Evolutionary conservation across 176 grass and related monocot genomes (phyloP).

Genomic region (Juncus effusus): DNA sequence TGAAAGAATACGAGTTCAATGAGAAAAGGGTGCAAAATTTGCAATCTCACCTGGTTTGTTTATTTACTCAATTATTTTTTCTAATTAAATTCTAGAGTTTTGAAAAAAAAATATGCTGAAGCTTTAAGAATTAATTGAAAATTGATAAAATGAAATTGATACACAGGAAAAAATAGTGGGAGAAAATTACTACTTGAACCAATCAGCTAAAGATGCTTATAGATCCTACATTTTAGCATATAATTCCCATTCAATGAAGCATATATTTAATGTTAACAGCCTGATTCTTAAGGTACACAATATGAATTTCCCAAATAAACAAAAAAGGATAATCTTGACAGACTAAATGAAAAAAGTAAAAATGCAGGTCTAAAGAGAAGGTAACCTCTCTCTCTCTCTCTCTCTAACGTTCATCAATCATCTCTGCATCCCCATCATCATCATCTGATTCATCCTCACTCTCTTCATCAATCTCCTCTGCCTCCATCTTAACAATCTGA

Average conservation of each 20-base stretch:
- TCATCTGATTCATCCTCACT: no score
- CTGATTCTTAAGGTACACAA: slow-evolving; percentile 19
- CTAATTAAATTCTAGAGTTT: neutral
- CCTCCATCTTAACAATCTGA: no score
- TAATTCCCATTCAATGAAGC: slow-evolving; percentile 14
- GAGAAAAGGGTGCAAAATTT: slow-evolving; percentile 2
- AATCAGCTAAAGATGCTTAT: slow-evolving; percentile 20
- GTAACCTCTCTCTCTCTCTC: no score
- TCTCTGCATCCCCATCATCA: no score
- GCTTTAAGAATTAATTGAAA: neutral
- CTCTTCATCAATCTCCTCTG: no score
- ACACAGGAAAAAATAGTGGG: slow-evolving; percentile 22
- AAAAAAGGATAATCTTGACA: neutral
- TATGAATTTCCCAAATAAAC: neutral
- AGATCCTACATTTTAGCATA: slow-evolving; percentile 19
- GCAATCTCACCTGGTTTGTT: slow-evolving; percentile 3
- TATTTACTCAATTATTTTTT: neutral
- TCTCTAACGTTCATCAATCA: neutral
- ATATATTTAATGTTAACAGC: slow-evolving; percentile 2
- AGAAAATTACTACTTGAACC: slow-evolving; percentile 12
- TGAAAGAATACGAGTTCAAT: slow-evolving; percentile 15
- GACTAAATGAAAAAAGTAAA: no score
- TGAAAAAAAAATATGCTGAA: neutral
- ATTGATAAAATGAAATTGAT: neutral
- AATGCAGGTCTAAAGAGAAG: no score